Percentiles rank a stretch among this genome's conserved stretches.
These are phyloP conservation scores for Galerina sulciceps DNA, from an alignment of 768 basidiomycete genomes.

Conservation along the genomic window DNA sequence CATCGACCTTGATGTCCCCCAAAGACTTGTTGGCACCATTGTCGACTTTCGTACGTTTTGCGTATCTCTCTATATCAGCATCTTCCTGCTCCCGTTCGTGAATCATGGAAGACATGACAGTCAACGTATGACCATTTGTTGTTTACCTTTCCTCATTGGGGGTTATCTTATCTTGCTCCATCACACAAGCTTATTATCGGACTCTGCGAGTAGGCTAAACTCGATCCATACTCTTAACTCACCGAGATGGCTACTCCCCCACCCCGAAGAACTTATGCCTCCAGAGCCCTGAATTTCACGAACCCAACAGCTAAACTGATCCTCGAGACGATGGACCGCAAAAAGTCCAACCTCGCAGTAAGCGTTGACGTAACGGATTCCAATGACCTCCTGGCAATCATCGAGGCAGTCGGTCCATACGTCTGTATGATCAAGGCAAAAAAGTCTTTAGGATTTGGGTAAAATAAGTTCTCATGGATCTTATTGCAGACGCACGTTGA, in stretches of 20 bases:
- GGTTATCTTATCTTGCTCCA: conserved; percentile 10
- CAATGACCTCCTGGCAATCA: conserved; percentile 79
- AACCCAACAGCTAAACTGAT: conserved; percentile 84
- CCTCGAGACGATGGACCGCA: conserved; percentile 82
- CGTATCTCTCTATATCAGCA: conserved; percentile 42
- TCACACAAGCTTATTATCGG: too few species aligned
- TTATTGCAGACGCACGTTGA: conserved; percentile 89
- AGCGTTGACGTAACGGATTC: conserved; percentile 91
- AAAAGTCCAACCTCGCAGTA: conserved; percentile 91
- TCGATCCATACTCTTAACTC: conserved; percentile 17
- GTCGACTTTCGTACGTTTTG: conserved; percentile 49
- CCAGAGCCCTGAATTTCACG: conserved; percentile 56
- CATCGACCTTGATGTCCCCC: conserved; percentile 10
- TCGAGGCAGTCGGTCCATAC: conserved; percentile 87
- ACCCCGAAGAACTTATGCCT: conserved; percentile 64
- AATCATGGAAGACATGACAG: conserved; percentile 34
- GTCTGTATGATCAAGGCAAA: conserved; percentile 93
- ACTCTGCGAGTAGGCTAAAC: too few species aligned
- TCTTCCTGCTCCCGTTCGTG: conserved; percentile 60
- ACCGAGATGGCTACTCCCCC: conserved; percentile 41
- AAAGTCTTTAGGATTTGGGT: conserved; percentile 15
- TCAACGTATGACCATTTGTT: too few species aligned
- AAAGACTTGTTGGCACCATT: conserved; percentile 9
- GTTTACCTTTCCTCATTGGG: too few species aligned
- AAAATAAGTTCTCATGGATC: conserved; percentile 24